phyloP scores from a whole-genome alignment of 2,329 filamentous ascomycete species.

The Alternaria sp. region DNA sequence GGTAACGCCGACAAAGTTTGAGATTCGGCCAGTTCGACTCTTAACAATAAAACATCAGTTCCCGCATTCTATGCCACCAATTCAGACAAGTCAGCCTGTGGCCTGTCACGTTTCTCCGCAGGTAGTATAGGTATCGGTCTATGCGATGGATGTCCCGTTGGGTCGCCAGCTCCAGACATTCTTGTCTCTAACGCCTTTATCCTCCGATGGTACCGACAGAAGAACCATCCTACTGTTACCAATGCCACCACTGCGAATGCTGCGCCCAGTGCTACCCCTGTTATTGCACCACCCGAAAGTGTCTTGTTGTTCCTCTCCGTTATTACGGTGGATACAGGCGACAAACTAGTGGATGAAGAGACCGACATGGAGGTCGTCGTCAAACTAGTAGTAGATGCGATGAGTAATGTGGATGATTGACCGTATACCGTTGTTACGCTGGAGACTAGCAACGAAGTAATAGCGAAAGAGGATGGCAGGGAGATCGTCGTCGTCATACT shows the following conservation, averaged over 20 bases:
- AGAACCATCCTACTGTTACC: neutral
- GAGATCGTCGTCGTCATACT: accelerated
- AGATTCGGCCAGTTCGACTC: neutral
- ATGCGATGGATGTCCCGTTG: neutral
- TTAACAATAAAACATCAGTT: neutral
- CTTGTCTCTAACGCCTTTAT: neutral
- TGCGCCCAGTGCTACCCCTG: neutral
- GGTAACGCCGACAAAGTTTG: neutral
- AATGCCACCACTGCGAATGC: neutral
- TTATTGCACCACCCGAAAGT: neutral
- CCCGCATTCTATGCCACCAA: neutral
- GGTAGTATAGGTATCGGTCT: neutral
- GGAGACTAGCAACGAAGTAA: neutral
- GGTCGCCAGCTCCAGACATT: neutral
- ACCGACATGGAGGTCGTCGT: accelerated
- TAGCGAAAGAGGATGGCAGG: neutral
- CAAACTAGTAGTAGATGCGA: neutral
- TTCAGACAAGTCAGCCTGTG: neutral
- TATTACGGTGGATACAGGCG: neutral
- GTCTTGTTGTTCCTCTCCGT: neutral
- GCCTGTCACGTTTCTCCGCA: neutral
- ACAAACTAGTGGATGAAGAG: neutral
- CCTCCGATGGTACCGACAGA: neutral
- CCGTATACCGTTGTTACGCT: neutral
- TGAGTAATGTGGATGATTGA: neutral